These are phyloP conservation scores for Isoetes taiwanensis DNA, from an alignment of 75 land plant genomes.

Conservation along the genomic window DNA sequence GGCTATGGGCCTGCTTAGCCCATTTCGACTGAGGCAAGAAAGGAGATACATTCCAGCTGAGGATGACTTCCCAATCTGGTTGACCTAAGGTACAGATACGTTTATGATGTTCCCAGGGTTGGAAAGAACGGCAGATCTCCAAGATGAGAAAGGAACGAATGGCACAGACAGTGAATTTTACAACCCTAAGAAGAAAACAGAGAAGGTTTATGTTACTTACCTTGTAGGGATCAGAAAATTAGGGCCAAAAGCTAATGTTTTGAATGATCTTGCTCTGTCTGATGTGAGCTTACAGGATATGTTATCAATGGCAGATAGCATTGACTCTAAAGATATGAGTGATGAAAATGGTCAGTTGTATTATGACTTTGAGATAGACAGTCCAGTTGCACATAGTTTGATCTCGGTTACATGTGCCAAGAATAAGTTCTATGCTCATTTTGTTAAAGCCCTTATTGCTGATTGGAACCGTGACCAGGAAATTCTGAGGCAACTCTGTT, in stretches of 20 bases:
- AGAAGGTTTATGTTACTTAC: constrained; percentile 83
- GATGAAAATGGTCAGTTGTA: constrained; percentile 72
- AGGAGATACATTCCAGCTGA: no score
- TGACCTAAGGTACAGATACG: no score
- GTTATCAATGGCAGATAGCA: constrained; percentile 49
- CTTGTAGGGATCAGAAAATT: constrained; percentile 63
- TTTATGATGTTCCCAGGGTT: constrained; percentile 78
- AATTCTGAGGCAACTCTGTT: constrained; percentile 58
- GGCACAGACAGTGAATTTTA: constrained; percentile 96
- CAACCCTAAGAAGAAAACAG: constrained; percentile 65
- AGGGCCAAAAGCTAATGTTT: constrained; percentile 58
- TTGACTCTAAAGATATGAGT: constrained; percentile 44
- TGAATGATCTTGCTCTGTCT: constrained; percentile 71
- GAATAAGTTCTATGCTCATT: constrained; percentile 94
- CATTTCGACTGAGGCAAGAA: no score
- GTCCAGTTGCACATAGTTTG: constrained; percentile 68
- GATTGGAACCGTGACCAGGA: constrained; percentile 74
- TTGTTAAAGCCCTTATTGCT: constrained; percentile 68
- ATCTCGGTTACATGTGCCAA: constrained; percentile 86
- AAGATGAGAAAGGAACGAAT: constrained; percentile 93
- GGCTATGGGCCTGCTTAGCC: no score
- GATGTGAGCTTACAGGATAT: constrained; percentile 81
- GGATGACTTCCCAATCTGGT: no score
- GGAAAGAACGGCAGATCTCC: constrained; percentile 93
- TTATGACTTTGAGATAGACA: constrained; percentile 85